Conservation (phyloP, 352 stramenopile species). For the Phytophthora ohioensis region DNA sequence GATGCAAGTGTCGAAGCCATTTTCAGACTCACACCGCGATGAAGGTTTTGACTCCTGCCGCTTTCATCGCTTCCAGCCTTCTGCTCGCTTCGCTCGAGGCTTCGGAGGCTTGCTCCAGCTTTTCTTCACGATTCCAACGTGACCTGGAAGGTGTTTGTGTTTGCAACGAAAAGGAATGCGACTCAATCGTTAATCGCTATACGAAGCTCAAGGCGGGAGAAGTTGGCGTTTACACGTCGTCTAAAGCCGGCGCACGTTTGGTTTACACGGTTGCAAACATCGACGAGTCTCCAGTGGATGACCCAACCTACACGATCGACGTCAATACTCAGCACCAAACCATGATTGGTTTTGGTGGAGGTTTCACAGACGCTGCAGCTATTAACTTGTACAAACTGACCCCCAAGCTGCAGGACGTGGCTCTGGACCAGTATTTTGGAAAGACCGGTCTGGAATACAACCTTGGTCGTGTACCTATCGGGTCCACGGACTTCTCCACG, state of each 20-base stretch:
- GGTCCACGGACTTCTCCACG: constrained; percentile 84
- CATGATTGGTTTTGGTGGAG: constrained; percentile 89
- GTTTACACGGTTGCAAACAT: constrained; percentile 34
- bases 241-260: constrained; percentile 50
- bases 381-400: constrained; percentile 54
- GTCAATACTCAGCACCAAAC: constrained; percentile 62
- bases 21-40: background rate
- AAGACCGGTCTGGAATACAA: constrained; percentile 78
- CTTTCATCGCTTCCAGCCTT: background rate
- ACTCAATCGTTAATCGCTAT: constrained; percentile 28
- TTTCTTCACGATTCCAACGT: background rate
- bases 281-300: constrained; percentile 19
- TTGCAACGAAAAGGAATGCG: constrained; percentile 5
- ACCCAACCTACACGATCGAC: constrained; percentile 51
- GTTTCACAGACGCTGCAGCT: constrained; percentile 79
- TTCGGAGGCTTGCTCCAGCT: background rate
- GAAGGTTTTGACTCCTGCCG: background rate
- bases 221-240: constrained; percentile 47
- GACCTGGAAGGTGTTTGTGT: constrained; percentile 4
- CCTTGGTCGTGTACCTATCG: constrained; percentile 82
- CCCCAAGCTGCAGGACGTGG: constrained; percentile 52
- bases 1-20: too few species aligned
- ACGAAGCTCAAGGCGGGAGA: constrained; percentile 37
- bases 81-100: background rate
- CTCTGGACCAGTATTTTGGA: constrained; percentile 81